Evolutionary conservation across 73 alveolate genomes (phyloP).

Genomic region (Tetrahymena elliotti): DNA sequence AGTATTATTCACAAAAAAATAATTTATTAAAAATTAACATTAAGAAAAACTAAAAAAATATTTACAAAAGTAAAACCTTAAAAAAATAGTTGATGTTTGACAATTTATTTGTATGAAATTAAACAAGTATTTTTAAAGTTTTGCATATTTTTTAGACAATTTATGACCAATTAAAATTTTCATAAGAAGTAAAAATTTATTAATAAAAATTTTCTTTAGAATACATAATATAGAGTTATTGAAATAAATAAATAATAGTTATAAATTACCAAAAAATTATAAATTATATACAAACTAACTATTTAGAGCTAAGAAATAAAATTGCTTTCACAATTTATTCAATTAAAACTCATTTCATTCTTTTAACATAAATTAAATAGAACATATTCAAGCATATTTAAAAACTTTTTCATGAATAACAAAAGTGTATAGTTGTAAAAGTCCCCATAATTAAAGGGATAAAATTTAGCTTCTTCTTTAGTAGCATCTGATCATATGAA

Average conservation of each 20-base stretch:
- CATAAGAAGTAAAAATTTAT: too few relatives aligned
- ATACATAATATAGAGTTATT: neutral
- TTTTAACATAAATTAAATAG: too few relatives aligned
- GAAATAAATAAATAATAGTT: neutral
- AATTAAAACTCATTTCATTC: neutral
- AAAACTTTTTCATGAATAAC: neutral
- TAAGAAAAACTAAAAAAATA: too few relatives aligned
- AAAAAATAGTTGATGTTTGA: too few relatives aligned
- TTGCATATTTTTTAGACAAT: too few relatives aligned
- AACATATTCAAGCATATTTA: neutral
- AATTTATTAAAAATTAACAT: too few relatives aligned
- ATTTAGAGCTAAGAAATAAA: neutral
- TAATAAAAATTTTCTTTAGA: too few relatives aligned
- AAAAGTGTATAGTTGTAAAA: neutral
- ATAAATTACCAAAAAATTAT: neutral
- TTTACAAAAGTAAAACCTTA: too few relatives aligned
- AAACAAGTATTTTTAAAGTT: too few relatives aligned
- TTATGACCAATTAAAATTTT: neutral
- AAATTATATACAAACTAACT: neutral
- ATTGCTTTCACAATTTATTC: neutral
- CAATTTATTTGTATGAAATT: too few relatives aligned
- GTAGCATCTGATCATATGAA: conserved; percentile 38
- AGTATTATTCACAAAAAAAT: too few relatives aligned
- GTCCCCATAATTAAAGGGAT: neutral
- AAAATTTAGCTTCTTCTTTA: conserved; percentile 22